A percentile compares a stretch with the other conserved stretches of the same genome.
Conservation (phyloP, 2,329 filamentous ascomycete species). For the Macroventuria anomochaeta region DNA sequence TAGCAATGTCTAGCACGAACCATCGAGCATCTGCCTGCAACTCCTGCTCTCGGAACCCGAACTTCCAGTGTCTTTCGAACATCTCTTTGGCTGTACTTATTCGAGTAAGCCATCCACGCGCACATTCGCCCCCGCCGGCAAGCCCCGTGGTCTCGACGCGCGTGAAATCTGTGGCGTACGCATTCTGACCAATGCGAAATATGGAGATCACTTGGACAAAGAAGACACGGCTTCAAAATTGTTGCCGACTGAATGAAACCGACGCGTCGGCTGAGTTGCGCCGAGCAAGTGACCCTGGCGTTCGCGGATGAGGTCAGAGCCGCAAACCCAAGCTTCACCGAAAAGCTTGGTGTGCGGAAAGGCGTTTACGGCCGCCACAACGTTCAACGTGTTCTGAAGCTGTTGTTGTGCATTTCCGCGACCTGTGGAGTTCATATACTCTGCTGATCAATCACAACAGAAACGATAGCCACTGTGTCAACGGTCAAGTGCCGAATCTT, state of each 20-base stretch:
- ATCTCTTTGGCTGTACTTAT: neutral
- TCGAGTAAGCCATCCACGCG: neutral
- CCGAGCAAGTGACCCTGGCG: neutral
- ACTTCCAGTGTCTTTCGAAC: neutral
- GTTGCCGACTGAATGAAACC: neutral
- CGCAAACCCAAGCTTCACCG: constrained; percentile 10
- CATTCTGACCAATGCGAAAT: neutral
- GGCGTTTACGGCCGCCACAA: neutral
- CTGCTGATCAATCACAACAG: constrained; percentile 4
- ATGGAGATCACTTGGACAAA: neutral
- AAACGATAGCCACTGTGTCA: neutral
- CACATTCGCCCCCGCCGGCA: neutral
- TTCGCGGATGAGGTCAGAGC: constrained; percentile 8
- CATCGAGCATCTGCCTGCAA: no score
- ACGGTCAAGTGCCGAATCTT: constrained; percentile 8
- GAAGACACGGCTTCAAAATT: neutral
- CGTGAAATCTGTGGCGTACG: neutral
- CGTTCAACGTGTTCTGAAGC: neutral
- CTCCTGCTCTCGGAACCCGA: neutral
- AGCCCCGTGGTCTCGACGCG: neutral
- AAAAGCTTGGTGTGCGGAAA: constrained; percentile 9
- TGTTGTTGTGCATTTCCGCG: neutral
- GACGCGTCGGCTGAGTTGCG: neutral
- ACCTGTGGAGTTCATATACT: neutral
- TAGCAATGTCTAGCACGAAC: no score